Base-by-base conservation (phyloP, 108 stramenopile species). In the Cyclotella choctawhatcheeana region DNA sequence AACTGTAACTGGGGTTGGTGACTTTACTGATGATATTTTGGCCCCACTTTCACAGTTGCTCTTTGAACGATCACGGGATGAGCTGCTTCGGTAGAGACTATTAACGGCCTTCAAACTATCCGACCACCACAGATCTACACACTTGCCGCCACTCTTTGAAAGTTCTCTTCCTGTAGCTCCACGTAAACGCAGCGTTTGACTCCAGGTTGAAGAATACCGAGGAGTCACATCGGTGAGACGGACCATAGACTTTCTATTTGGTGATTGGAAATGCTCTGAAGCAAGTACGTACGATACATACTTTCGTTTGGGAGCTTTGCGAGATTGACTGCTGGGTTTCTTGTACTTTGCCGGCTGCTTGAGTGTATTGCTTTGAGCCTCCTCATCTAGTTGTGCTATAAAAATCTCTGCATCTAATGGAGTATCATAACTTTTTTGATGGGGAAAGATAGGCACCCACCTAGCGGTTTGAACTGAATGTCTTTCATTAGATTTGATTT, bases 221-320 rank as follows among this genome's bases (percentile, higher is more conserved):
- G 86, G 88, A 8, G 95, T 96, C 8, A 96, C 92, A 84, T 96
- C 95, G 14, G 90, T 88, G 50, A 95, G 56, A 13, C 84, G 82
- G 17, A 56, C 58, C n/a, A 58, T 24, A 17, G 25, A n/a, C n/a
- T n/a, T n/a, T n/a, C n/a, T 21, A 31, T 32, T 35, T 24, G 59
- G 3, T 50, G 52, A 58, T 2, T 32, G 51, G n/a, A 59, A 25
- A 58, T 90, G 87, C 69, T 93, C 92, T 14, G 85, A 86, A 20
- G 83, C 92, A 37, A 93, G 59, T 18, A 87, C 88, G 66, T 90
- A 93, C 0, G 84, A 73, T 21, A 93, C 78, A 8, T 76, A 87
- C 13, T 33, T 31, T 61, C 45, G 51, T 50, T 64, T 75, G 18
- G 52, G 5, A 16, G 8, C 3, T 29, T 51, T 34, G 13, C 22